Percentiles rank a stretch among this genome's conserved stretches.
These are phyloP conservation scores for Populus hybrid DNA, from an alignment of 441 rosid genomes.

Conservation along the genomic window DNA sequence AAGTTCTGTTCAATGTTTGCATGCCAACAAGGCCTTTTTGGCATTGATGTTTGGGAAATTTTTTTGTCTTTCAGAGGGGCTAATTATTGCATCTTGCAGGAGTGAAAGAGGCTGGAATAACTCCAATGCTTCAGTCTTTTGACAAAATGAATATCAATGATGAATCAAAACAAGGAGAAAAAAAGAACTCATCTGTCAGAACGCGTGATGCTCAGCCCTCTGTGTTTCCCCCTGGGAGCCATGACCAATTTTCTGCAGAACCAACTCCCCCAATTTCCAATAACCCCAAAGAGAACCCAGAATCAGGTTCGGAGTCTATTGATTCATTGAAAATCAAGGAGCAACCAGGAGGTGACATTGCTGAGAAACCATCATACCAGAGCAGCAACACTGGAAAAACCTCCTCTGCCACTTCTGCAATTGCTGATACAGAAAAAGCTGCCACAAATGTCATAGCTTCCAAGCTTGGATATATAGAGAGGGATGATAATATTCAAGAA, in stretches of 20 bases:
- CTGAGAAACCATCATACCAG: constrained; percentile 25
- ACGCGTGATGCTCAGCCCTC: background rate
- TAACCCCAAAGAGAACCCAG: constrained; percentile 1
- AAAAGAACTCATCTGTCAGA: constrained; percentile 5
- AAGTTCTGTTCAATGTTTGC: background rate
- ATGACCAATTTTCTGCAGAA: constrained; percentile 43
- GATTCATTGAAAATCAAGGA: constrained; percentile 7
- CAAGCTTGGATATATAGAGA: constrained; percentile 18
- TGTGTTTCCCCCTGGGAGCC: constrained; percentile 40
- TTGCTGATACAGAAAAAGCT: constrained; percentile 39
- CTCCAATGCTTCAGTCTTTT: constrained; percentile 35
- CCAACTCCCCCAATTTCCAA: constrained; percentile 9
- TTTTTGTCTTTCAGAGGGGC: background rate
- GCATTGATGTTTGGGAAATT: background rate
- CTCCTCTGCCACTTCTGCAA: constrained; percentile 38
- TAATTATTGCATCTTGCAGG: constrained; percentile 19
- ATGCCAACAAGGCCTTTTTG: background rate
- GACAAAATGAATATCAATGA: constrained; percentile 40
- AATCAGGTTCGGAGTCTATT: background rate
- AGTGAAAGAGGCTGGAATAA: constrained; percentile 37
- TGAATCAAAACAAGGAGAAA: constrained; percentile 20
- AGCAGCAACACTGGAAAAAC: constrained; percentile 41
- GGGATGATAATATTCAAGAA: constrained; percentile 31
- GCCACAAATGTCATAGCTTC: constrained; percentile 14
- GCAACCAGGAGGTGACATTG: background rate